Conservation (phyloP, 208 protist species). For the Strigomonas galati region DNA sequence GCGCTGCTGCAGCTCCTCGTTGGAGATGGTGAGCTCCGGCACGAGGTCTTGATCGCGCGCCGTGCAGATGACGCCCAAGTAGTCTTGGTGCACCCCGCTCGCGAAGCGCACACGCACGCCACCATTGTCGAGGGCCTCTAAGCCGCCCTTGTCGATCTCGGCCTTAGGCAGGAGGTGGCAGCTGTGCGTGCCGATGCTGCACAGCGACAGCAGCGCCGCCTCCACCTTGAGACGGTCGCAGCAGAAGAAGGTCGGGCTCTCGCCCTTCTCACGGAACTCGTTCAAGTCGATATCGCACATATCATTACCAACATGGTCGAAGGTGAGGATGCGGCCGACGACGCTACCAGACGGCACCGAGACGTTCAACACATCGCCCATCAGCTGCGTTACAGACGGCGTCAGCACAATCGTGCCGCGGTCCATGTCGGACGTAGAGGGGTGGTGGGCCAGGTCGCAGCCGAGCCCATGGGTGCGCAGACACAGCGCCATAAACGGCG, state of each 20-base stretch:
- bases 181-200: slow-evolving; percentile 73
- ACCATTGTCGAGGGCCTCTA: slow-evolving; percentile 77
- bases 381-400: slow-evolving; percentile 88
- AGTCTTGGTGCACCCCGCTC: slow-evolving; percentile 76
- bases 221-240: slow-evolving; percentile 87
- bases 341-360: slow-evolving; percentile 88
- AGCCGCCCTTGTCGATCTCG: slow-evolving; percentile 64
- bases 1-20: slow-evolving; percentile 82
- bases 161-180: slow-evolving; percentile 83
- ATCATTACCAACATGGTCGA: slow-evolving; percentile 91
- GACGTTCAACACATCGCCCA: slow-evolving; percentile 90
- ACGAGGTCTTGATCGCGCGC: slow-evolving; percentile 64
- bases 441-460: slow-evolving; percentile 82
- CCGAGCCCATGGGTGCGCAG: slow-evolving; percentile 86
- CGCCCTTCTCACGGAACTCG: slow-evolving; percentile 89
- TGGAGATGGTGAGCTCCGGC: slow-evolving; percentile 78
- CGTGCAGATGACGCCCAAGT: slow-evolving; percentile 89
- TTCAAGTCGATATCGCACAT: slow-evolving; percentile 92
- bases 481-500: slow-evolving; percentile 90
- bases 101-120: slow-evolving; percentile 85
- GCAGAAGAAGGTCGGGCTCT: slow-evolving; percentile 93
- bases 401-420: slow-evolving; percentile 86
- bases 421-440: slow-evolving; percentile 64
- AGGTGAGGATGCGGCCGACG: slow-evolving; percentile 83
- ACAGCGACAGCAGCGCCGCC: slow-evolving; percentile 79